Base-by-base conservation (phyloP, 768 basidiomycete genomes). In the Xerocomellus chrysenteron region DNA sequence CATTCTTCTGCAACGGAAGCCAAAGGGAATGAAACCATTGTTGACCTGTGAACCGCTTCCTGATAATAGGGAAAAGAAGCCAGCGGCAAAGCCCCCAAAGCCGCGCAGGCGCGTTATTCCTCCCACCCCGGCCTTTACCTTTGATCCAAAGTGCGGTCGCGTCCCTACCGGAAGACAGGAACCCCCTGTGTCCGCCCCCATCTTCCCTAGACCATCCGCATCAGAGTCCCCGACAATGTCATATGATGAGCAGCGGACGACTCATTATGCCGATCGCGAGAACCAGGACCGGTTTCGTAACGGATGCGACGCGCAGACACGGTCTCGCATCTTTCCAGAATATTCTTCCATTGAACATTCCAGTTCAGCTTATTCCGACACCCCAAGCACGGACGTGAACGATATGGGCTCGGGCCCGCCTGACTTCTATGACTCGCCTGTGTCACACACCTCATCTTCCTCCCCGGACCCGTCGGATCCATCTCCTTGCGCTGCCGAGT, bases 81-180 rank as follows among this genome's bases (percentile, higher is more conserved):
- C 51, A 24, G 5, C 45, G 4, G 8, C 50, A 7, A 65, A 30
- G 42, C 50, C 58, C 33, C 42, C 16, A 16, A 73, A 62, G 52
- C 64, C 54, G 54, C 71, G 71, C 62, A 74, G 58, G 58, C 63
- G 47, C 17, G 1, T 19, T 12, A 0, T 26, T 7, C 71, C 71
- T 19, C 37, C 56, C 19, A 72, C 55, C 16, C 60, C 71, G 8
- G 43, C 19, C 41, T 16, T 67, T 4, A 3, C 57, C 19, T 74
- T 62, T 37, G 3, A 62, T 55, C 71, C 71, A 46, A 52, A 33
- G 19, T 1, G 48, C 32, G 61, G n/a, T 12, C 26, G 17, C 17
- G 43, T 72, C 19, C 73, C 68, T n/a, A 45, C 59, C 11, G 71
- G 71, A 11, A 59, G 9, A 46, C 71, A 64, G 47, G 63, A 64